Conservation (phyloP, 2,329 filamentous ascomycete genomes). For the Dothistroma septosporum region DNA sequence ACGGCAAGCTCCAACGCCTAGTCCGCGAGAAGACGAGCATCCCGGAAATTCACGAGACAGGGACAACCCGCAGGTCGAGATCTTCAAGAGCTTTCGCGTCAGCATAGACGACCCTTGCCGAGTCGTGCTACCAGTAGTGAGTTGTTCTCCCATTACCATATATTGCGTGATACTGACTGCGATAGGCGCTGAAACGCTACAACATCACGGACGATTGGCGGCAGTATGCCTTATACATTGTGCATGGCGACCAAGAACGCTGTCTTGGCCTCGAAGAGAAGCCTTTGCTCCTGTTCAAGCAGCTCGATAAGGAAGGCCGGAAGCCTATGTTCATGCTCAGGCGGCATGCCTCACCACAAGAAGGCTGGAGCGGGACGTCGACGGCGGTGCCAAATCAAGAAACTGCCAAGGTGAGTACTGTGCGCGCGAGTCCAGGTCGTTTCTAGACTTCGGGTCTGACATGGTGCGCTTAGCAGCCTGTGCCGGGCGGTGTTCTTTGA, state of each 20-base stretch:
- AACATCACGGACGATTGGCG: conserved; percentile 98
- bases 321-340: conserved; percentile 99
- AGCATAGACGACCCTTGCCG: conserved; percentile 97
- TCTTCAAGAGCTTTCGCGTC: conserved; percentile 98
- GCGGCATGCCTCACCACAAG: conserved; percentile 52
- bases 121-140: conserved; percentile 79
- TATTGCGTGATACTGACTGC: not conserved
- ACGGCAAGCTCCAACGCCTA: conserved; percentile 30
- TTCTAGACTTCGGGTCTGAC: conserved; percentile 5
- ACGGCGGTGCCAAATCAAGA: conserved; percentile 14
- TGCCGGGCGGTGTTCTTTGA: conserved; percentile 5
- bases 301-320: conserved; percentile 91
- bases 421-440: conserved; percentile 3
- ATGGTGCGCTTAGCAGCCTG: conserved; percentile 4
- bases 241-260: conserved; percentile 96
- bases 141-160: conserved; percentile 5
- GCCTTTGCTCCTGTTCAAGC: conserved; percentile 92
- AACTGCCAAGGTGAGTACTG: conserved; percentile 11
- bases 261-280: conserved; percentile 90
- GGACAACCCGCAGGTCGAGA: conserved; percentile 66
- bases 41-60: conserved; percentile 24
- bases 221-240: conserved; percentile 95
- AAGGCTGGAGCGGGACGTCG: conserved; percentile 31
- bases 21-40: conserved; percentile 30
- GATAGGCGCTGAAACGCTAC: conserved; percentile 81